Conservation (phyloP, 805 yeast genomes). For the Candida tibetensis region DNA sequence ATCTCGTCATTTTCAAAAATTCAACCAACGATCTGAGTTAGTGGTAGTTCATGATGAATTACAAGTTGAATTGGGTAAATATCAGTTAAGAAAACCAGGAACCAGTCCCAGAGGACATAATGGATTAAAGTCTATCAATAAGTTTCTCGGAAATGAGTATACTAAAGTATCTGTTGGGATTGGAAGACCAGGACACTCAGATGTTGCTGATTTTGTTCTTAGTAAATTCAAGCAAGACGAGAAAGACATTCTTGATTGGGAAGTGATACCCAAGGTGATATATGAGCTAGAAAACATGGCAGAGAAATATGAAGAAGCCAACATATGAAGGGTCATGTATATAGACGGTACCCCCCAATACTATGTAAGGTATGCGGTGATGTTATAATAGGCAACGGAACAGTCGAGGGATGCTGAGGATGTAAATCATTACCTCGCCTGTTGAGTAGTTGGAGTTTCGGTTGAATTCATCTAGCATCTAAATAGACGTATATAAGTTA, state of each 20-base stretch:
- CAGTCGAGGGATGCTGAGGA: no score
- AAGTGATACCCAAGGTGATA: slow-evolving; percentile 41
- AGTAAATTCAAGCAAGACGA: slow-evolving; percentile 50
- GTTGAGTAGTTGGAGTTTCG: no score
- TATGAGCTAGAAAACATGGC: slow-evolving; percentile 35
- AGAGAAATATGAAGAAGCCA: slow-evolving; percentile 8
- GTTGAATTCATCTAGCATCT: no score
- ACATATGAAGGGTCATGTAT: neutral
- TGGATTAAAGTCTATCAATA: slow-evolving; percentile 64
- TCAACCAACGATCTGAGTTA: slow-evolving; percentile 32
- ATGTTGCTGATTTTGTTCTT: slow-evolving; percentile 64
- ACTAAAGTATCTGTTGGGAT: slow-evolving; percentile 76
- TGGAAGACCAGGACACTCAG: slow-evolving; percentile 55
- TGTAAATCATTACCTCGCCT: no score
- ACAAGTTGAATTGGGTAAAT: slow-evolving; percentile 60
- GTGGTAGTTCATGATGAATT: slow-evolving; percentile 80
- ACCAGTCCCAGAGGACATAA: slow-evolving; percentile 79
- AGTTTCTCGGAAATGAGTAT: slow-evolving; percentile 48
- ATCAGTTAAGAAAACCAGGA: slow-evolving; percentile 58
- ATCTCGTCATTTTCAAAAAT: slow-evolving; percentile 43
- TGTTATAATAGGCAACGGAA: no score
- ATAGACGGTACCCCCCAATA: no score
- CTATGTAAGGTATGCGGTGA: no score
- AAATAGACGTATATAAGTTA: no score
- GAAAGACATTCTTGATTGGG: slow-evolving; percentile 32